These are phyloP conservation scores for Cutaneotrichosporon dermatis DNA, from an alignment of 1,284 basidiomycete species.

Conservation along the genomic window DNA sequence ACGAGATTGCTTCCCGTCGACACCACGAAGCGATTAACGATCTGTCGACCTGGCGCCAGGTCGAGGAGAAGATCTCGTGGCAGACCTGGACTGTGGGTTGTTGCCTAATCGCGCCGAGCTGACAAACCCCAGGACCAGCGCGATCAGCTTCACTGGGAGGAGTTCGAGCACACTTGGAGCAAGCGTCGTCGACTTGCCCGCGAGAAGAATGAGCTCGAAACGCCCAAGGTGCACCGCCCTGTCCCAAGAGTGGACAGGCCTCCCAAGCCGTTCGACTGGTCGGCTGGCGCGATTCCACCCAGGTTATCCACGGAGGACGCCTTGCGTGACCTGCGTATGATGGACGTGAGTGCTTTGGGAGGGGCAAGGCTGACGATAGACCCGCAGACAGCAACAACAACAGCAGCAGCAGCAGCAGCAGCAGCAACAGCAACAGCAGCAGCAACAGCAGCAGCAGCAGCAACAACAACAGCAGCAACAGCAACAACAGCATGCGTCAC, in stretches of 20 bases:
- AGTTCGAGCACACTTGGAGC: conserved; percentile 53
- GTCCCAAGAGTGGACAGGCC: conserved; percentile 32
- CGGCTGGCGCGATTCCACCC: conserved; percentile 34
- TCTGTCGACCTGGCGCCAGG: conserved; percentile 47
- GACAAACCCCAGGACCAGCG: conserved; percentile 35
- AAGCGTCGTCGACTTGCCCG: conserved; percentile 53
- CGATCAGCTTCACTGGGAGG: conserved; percentile 49
- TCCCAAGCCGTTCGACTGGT: conserved; percentile 37
- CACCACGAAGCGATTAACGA: conserved; percentile 49
- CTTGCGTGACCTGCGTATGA: conserved; percentile 36
- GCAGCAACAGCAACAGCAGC: no score
- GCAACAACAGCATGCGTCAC: conserved; percentile 19
- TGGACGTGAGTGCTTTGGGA: conserved; percentile 36
- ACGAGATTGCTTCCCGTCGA: conserved; percentile 42
- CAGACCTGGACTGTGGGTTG: conserved; percentile 51
- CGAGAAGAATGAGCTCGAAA: conserved; percentile 55
- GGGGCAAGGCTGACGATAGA: background rate
- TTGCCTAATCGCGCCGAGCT: conserved; percentile 1
- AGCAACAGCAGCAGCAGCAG: background rate
- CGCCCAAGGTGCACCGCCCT: conserved; percentile 46
- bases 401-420: background rate
- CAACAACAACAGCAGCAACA: conserved; percentile 12
- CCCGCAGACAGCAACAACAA: conserved; percentile 5
- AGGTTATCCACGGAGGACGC: conserved; percentile 32
- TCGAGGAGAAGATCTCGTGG: conserved; percentile 50